Percentiles rank a stretch among this genome's conserved stretches.
phyloP scores from a whole-genome alignment of 768 basidiomycete genomes.

The Sarcodon aspratus region DNA sequence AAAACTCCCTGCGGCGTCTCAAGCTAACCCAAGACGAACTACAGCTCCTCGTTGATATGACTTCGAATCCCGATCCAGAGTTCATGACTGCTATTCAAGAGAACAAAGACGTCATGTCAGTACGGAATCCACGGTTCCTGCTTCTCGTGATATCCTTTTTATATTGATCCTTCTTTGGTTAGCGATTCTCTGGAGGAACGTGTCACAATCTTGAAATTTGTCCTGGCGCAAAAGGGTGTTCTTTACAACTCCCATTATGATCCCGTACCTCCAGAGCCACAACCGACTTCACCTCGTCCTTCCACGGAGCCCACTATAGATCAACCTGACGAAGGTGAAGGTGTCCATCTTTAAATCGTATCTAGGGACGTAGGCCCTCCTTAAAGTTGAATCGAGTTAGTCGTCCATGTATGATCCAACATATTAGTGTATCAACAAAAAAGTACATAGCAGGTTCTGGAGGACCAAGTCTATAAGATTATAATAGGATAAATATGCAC shows the following conservation, averaged over 20 bases:
- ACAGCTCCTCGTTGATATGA: conserved; percentile 29
- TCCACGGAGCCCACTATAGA: background rate
- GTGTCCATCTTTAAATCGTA: background rate
- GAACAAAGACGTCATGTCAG: conserved; percentile 64
- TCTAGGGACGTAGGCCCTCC: background rate
- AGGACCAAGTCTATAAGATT: background rate
- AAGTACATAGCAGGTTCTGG: no score
- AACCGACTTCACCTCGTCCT: background rate
- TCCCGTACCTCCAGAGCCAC: conserved; percentile 3
- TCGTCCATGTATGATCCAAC: background rate
- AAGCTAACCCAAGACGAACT: conserved; percentile 50
- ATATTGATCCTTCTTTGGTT: conserved; percentile 1
- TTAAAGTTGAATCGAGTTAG: background rate
- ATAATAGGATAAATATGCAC: background rate
- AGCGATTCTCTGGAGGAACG: conserved; percentile 75
- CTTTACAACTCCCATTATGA: conserved; percentile 35
- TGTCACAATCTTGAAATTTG: conserved; percentile 55
- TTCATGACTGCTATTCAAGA: conserved; percentile 52
- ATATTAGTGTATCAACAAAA: no score
- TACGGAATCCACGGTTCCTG: conserved; percentile 1
- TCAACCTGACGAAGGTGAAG: background rate
- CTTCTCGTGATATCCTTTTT: background rate
- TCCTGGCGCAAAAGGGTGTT: conserved; percentile 51
- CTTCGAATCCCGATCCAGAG: conserved; percentile 37
- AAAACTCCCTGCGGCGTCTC: conserved; percentile 58